Percentiles rank a stretch among this genome's conserved stretches.
These are phyloP conservation scores for Reutealis trisperma DNA, from an alignment of 345 rosid genomes.

Conservation along the genomic window DNA sequence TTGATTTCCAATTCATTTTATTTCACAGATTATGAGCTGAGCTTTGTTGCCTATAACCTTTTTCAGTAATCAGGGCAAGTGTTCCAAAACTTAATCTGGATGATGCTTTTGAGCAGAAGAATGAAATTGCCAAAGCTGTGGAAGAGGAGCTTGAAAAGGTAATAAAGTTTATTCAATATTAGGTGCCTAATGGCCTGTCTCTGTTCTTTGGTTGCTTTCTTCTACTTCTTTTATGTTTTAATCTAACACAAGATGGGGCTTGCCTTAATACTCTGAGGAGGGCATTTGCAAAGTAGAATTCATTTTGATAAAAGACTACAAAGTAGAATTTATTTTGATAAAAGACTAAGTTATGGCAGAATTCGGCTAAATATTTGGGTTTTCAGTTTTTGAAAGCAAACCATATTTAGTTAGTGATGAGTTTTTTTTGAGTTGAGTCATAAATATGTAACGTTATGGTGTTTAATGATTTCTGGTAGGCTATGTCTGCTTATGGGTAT, in stretches of 20 bases:
- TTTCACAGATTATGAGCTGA: background rate
- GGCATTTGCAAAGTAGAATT: no score
- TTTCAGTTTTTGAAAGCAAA: background rate
- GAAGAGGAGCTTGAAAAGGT: conserved; percentile 21
- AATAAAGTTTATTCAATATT: background rate
- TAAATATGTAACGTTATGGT: background rate
- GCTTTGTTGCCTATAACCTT: background rate
- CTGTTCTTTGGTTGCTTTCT: no score
- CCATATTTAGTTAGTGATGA: background rate
- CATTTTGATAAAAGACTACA: no score
- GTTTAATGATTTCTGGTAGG: conserved; percentile 12
- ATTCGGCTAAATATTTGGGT: background rate
- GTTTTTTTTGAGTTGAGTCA: background rate
- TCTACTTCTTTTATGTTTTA: no score
- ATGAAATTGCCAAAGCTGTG: conserved; percentile 19
- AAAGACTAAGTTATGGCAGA: no score
- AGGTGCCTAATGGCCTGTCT: no score
- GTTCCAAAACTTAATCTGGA: conserved; percentile 20
- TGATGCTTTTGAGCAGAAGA: conserved; percentile 22
- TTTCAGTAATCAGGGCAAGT: conserved; percentile 14
- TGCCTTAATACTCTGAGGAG: no score
- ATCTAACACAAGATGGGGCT: no score
- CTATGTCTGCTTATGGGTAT: conserved; percentile 32
- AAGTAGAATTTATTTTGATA: no score
- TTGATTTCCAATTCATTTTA: background rate